Base-by-base conservation (phyloP, 139 green algal species). In the Coccomyxa sp. region DNA sequence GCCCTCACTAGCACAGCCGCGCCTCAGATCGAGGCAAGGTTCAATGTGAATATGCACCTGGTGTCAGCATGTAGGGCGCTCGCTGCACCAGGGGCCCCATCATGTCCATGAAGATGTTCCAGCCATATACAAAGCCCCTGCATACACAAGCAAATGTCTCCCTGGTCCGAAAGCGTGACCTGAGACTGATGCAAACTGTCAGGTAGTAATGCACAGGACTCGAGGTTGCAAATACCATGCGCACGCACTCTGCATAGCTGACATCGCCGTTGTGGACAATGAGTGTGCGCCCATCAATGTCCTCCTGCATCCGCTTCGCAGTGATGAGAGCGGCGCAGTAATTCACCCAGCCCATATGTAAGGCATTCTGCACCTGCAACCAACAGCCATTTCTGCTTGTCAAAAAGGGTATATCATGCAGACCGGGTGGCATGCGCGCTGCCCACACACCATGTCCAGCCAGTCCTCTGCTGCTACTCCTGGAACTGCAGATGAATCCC, bases 161-260 rank as follows among this genome's bases (percentile, higher is more conserved):
- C 58, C 77, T 58, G 67, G 78, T 71, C 66, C 0, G 67, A 57
- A 38, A 71, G 32, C 78, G n/a, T 11, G 38, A 51, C 3, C 38
- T 51, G 38, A 51, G 38, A 51, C 38, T 51, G 3, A 51, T 51
- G 38, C 38, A 51, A 7, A 51, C 38, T 7, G 38, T 51, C 38
- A 51, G 38, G 38, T 7, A 51, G 38, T 51, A 51, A 3, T 51
- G 38, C 38, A 51, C 38, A 51, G 38, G 38, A 51, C 7, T 51
- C 38, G 38, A 51, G 38, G 38, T 51, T 51, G 38, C 38, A 51
- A 7, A 51, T 51, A 7, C 3, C 38, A 30, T 16, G 25, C 38
- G 23, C 79, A 68, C 79, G n/a, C 23, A 82, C 80, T 83, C 63
- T 67, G 80, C 80, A 78, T 83, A 83, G 66, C 63, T 79, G 63